A percentile compares a stretch with the other conserved stretches of the same genome.
phyloP scores from a whole-genome alignment of 495 filamentous ascomycete species.

The Cercophora scortea region DNA sequence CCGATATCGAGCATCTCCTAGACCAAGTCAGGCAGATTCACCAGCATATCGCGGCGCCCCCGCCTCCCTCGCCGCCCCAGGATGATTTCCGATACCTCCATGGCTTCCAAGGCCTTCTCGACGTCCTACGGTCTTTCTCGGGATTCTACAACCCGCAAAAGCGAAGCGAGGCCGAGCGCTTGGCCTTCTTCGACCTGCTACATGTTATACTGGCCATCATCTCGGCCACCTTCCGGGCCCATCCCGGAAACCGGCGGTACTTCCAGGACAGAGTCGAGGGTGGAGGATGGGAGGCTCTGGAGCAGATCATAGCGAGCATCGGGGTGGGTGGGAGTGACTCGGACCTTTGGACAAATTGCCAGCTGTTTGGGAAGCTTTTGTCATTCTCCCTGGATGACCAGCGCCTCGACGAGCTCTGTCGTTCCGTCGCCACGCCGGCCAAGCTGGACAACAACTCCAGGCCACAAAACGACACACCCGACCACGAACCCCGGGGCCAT shows the following conservation, averaged over 20 bases:
- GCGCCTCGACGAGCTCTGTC: constrained; percentile 46
- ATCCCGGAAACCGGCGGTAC: constrained; percentile 80
- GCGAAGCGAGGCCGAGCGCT: constrained; percentile 50
- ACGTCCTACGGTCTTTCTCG: constrained; percentile 58
- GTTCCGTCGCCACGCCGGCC: constrained; percentile 21
- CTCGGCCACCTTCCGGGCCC: constrained; percentile 66
- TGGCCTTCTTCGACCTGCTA: constrained; percentile 58
- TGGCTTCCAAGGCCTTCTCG: constrained; percentile 71
- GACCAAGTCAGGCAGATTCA: constrained; percentile 34
- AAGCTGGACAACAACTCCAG: background rate
- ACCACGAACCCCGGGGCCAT: background rate
- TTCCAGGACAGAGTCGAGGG: constrained; percentile 65
- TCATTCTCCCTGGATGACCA: constrained; percentile 76
- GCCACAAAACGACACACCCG: background rate
- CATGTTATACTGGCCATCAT: constrained; percentile 64
- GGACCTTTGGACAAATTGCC: constrained; percentile 56
- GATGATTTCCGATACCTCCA: constrained; percentile 77
- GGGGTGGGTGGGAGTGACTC: constrained; percentile 50
- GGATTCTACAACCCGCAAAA: constrained; percentile 63
- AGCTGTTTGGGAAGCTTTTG: constrained; percentile 78
- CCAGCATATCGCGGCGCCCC: constrained; percentile 39
- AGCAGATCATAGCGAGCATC: constrained; percentile 56
- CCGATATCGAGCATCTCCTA: constrained; percentile 33
- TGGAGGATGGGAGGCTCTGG: constrained; percentile 71
- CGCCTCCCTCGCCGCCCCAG: constrained; percentile 39